Percentiles rank a stretch among this genome's conserved stretches.
Evolutionary conservation across 805 yeast species (phyloP).

Genomic region (Candida xyloterini): DNA sequence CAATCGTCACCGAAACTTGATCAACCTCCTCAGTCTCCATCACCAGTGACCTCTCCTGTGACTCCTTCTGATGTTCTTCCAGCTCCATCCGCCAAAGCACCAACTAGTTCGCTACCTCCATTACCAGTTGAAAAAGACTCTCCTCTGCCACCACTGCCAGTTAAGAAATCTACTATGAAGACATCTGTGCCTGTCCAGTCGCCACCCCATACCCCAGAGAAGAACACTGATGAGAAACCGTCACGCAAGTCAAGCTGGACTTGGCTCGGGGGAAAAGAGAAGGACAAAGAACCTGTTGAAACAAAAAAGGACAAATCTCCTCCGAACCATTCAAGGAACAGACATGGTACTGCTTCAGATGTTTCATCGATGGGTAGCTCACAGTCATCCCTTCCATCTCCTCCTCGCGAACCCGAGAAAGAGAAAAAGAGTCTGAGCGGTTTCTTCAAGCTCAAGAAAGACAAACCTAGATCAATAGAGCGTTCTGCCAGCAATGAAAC

Average conservation of each 20-base stretch:
- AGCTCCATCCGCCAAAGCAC: slow-evolving; percentile 12
- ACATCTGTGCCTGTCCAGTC: slow-evolving; percentile 1
- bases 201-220: slow-evolving; percentile 13
- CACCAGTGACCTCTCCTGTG: not conserved
- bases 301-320: slow-evolving; percentile 16
- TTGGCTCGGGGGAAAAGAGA: slow-evolving; percentile 17
- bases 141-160: slow-evolving; percentile 20
- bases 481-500: slow-evolving; percentile 12
- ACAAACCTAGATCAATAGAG: slow-evolving; percentile 15
- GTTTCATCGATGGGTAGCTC: slow-evolving; percentile 1
- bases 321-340: slow-evolving; percentile 27
- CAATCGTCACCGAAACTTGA: slow-evolving; percentile 1
- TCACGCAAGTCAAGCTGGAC: slow-evolving; percentile 17
- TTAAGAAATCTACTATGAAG: not conserved
- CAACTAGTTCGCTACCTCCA: slow-evolving; percentile 17
- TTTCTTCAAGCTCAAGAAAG: slow-evolving; percentile 30
- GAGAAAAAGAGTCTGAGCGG: slow-evolving; percentile 23
- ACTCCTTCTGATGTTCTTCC: slow-evolving; percentile 1
- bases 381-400: slow-evolving; percentile 9
- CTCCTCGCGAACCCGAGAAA: slow-evolving; percentile 12
- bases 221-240: slow-evolving; percentile 4
- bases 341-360: slow-evolving; percentile 29
- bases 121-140: slow-evolving; percentile 12
- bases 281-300: slow-evolving; percentile 6
- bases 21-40: slow-evolving; percentile 2